phyloP scores from a whole-genome alignment of 176 grass and related monocot species.

The bread wheat (Triticum aestivum) region IWGSC_CS_RefSeq_v2.1 NC_057803.1:560395462-560395961 shows the following conservation, averaged over 20 bases:
- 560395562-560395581: constrained; percentile 23
- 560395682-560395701: constrained; percentile 26
- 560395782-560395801: constrained; percentile 12
- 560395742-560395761: constrained; percentile 11
- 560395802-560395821: constrained; percentile 27
- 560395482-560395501: constrained; percentile 20
- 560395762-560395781: constrained; percentile 18
- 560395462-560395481: constrained; percentile 21
- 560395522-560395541: constrained; percentile 42
- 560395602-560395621: not conserved
- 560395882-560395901: not conserved
- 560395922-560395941: not conserved
- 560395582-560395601: constrained; percentile 9
- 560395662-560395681: not conserved
- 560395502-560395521: constrained; percentile 37
- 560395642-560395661: not conserved
- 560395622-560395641: not conserved
- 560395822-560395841: constrained; percentile 23
- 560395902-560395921: not conserved
- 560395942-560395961: constrained; percentile 1
- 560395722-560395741: constrained; percentile 34
- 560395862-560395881: constrained; percentile 41
- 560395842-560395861: constrained; percentile 30
- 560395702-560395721: constrained; percentile 26
- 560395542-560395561: constrained; percentile 42